Evolutionary conservation across 192 early-diverging fungal species (phyloP).

Genomic region (Backusella macrospora): DNA sequence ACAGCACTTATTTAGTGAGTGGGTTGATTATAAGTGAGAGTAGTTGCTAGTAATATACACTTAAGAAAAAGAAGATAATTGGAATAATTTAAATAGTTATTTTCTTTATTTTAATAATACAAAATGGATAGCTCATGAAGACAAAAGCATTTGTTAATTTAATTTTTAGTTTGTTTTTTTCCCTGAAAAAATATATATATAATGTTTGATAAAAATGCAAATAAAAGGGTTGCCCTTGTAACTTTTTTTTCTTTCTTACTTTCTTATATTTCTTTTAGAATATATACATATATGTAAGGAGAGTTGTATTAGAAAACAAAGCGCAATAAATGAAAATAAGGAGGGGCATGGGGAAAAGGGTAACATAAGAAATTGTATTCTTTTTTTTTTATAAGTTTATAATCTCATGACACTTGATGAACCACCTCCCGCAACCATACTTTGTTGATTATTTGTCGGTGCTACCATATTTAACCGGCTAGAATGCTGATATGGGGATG

Average conservation of each 20-base stretch:
- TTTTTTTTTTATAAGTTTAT: not conserved
- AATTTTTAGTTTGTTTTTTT: not conserved
- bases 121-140: too few species aligned
- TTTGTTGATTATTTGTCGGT: conserved; percentile 14
- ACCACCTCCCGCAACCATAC: conserved; percentile 18
- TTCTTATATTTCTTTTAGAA: not conserved
- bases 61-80: not conserved
- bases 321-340: not conserved
- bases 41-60: not conserved
- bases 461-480: conserved; percentile 6
- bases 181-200: not conserved
- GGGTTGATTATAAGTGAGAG: too few species aligned
- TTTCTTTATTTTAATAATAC: too few species aligned
- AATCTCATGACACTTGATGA: conserved; percentile 23
- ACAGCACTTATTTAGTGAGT: not conserved
- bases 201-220: not conserved
- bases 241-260: not conserved
- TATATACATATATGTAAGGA: not conserved
- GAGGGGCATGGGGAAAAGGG: not conserved
- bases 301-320: conserved; percentile 1
- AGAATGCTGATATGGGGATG: conserved; percentile 1
- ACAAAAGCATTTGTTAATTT: not conserved
- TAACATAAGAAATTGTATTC: not conserved
- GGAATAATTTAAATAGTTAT: too few species aligned
- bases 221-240: not conserved